These are phyloP conservation scores for Chaetomidium leptoderma DNA, from an alignment of 495 filamentous ascomycete genomes.

Conservation along the genomic window DNA sequence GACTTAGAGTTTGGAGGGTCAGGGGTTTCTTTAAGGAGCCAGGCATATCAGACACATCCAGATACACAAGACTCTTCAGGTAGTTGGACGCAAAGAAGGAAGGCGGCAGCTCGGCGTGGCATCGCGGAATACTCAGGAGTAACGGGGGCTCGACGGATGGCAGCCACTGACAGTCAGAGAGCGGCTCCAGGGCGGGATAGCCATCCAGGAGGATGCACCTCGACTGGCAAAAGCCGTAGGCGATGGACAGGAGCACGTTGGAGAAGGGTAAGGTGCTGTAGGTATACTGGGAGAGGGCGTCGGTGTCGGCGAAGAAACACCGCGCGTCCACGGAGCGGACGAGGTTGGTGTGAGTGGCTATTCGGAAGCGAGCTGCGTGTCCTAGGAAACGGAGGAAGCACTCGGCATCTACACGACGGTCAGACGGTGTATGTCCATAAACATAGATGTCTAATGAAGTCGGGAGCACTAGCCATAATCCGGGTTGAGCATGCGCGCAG, in stretches of 20 bases:
- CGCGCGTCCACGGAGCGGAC: conserved; percentile 40
- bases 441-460: background rate
- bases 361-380: conserved; percentile 25
- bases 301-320: conserved; percentile 30
- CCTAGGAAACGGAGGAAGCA: conserved; percentile 39
- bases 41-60: conserved; percentile 43
- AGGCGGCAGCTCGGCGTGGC: conserved; percentile 30
- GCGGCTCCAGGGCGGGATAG: conserved; percentile 33
- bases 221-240: conserved; percentile 24
- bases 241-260: background rate
- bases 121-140: conserved; percentile 36
- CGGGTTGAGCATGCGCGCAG: conserved; percentile 27
- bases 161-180: background rate
- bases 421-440: conserved; percentile 1
- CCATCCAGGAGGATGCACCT: conserved; percentile 40
- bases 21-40: conserved; percentile 30
- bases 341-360: conserved; percentile 6
- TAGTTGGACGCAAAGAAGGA: conserved; percentile 30
- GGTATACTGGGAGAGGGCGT: conserved; percentile 28
- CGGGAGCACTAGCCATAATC: conserved; percentile 33
- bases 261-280: background rate
- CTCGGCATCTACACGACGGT: conserved; percentile 31
- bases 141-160: conserved; percentile 12
- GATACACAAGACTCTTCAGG: conserved; percentile 38
- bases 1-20: conserved; percentile 26